phyloP scores from a whole-genome alignment of 2,329 filamentous ascomycete species.

The Ceratocystis cubensis region DNA sequence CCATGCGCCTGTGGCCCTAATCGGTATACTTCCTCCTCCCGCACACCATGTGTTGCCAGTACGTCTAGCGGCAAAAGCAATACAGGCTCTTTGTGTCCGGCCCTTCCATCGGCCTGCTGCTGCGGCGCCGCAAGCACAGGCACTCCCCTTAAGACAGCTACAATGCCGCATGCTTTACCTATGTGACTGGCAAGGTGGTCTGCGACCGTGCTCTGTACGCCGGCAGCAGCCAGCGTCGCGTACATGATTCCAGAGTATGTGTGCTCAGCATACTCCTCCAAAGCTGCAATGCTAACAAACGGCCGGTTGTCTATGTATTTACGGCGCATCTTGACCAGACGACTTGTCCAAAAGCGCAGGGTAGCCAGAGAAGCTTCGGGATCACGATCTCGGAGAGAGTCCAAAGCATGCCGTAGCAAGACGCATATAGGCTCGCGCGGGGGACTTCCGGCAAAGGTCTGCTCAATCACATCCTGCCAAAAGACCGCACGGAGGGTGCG shows the following conservation, averaged over 20 bases:
- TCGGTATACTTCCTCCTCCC: conserved; percentile 81
- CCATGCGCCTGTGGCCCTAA: conserved; percentile 66
- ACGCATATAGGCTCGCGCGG: conserved; percentile 87
- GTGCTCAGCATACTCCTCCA: conserved; percentile 86
- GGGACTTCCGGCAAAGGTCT: conserved; percentile 62
- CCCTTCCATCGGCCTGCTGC: conserved; percentile 7
- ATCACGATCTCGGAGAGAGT: conserved; percentile 40
- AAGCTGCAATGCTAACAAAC: conserved; percentile 55
- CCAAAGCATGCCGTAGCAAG: conserved; percentile 61
- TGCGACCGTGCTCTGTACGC: conserved; percentile 67
- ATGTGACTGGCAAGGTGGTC: conserved; percentile 93
- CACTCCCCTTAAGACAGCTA: conserved; percentile 72
- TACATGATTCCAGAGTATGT: conserved; percentile 92
- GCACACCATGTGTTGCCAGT: conserved; percentile 69
- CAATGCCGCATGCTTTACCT: conserved; percentile 84
- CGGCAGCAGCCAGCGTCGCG: conserved; percentile 65
- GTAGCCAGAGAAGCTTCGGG: conserved; percentile 35
- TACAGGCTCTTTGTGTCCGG: conserved; percentile 32
- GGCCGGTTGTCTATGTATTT: conserved; percentile 73
- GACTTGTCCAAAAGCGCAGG: conserved; percentile 60
- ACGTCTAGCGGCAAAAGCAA: conserved; percentile 78
- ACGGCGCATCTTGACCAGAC: conserved; percentile 70
- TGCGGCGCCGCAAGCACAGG: conserved; percentile 56
- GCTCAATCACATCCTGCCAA: conserved; percentile 75
- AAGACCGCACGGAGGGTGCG: conserved; percentile 86